These are phyloP conservation scores for Aristolochia californica DNA, from an alignment of 164 flowering plant species.

Conservation along the genomic window DNA sequence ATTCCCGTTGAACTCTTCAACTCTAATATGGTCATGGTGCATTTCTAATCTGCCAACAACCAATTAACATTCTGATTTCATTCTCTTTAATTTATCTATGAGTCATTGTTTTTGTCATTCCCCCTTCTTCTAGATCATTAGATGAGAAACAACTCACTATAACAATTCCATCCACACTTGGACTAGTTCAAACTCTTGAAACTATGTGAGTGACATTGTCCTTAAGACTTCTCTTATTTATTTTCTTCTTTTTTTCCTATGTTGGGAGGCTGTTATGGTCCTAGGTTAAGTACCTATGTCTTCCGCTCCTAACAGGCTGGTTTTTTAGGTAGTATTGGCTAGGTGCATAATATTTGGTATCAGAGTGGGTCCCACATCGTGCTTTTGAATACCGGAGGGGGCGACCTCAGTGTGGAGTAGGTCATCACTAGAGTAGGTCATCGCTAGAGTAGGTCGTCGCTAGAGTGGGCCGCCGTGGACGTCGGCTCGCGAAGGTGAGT, in stretches of 20 bases:
- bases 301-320: no score
- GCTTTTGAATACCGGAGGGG: no score
- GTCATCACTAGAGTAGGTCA: no score
- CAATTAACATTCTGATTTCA: background rate
- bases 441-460: no score
- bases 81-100: background rate
- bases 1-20: constrained; percentile 66
- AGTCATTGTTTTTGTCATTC: background rate
- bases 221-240: background rate
- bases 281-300: no score
- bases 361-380: no score
- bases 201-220: constrained; percentile 67
- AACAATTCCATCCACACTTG: constrained; percentile 51
- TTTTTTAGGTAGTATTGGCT: no score
- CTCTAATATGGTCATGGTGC: constrained; percentile 65
- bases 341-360: no score
- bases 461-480: no score
- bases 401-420: no score
- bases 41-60: constrained; percentile 43
- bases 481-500: no score
- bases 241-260: background rate
- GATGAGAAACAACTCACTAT: constrained; percentile 74
- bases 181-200: constrained; percentile 63
- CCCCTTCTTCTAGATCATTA: constrained; percentile 38
- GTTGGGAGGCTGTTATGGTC: background rate